phyloP scores from a whole-genome alignment of 2,329 filamentous ascomycete genomes.

The Penicillium glabrum region DNA sequence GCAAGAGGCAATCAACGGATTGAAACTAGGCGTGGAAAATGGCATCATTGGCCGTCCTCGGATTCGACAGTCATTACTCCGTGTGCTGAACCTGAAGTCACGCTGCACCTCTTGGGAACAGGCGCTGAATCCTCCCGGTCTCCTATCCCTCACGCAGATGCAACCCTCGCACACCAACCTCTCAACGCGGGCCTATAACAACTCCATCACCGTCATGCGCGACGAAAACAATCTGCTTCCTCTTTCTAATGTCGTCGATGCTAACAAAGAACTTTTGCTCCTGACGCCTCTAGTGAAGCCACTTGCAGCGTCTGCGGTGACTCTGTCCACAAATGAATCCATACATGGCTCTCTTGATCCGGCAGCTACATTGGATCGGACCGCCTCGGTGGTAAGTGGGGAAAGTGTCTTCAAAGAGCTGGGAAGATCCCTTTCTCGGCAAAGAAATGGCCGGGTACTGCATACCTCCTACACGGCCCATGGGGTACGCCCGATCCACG shows the following conservation, averaged over 20 bases:
- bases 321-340: constrained; percentile 62
- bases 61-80: constrained; percentile 74
- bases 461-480: constrained; percentile 96
- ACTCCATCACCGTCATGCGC: constrained; percentile 87
- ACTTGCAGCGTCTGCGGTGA: constrained; percentile 82
- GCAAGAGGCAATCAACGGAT: constrained; percentile 83
- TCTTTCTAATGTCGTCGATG: constrained; percentile 75
- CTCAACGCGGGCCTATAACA: constrained; percentile 84
- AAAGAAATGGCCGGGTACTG: constrained; percentile 79
- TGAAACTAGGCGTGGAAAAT: constrained; percentile 87
- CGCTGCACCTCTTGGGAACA: constrained; percentile 88
- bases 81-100: constrained; percentile 78
- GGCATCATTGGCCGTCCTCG: constrained; percentile 80
- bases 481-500: constrained; percentile 86
- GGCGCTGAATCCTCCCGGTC: constrained; percentile 81
- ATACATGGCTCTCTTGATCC: constrained; percentile 52
- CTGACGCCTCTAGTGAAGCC: constrained; percentile 89
- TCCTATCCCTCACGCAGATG: constrained; percentile 72
- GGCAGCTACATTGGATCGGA: constrained; percentile 55
- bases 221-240: constrained; percentile 86
- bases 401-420: constrained; percentile 91
- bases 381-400: constrained; percentile 76
- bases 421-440: constrained; percentile 80
- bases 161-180: constrained; percentile 79
- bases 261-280: constrained; percentile 84